phyloP scores from a whole-genome alignment of 2,329 filamentous ascomycete genomes.

The Trichoderma cornu-damae region DNA sequence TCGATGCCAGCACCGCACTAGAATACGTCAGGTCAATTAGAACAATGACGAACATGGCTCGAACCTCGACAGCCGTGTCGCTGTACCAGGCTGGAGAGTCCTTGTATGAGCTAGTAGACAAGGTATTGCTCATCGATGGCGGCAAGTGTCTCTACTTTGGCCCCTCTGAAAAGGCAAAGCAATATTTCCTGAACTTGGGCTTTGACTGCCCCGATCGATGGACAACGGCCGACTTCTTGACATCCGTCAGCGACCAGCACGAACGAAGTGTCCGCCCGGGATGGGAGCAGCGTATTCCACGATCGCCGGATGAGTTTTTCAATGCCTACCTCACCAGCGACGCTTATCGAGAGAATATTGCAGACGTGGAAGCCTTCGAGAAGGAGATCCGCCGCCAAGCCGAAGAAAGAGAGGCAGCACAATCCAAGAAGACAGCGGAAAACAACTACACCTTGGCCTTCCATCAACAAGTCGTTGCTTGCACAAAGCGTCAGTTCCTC shows the following conservation, averaged over 20 bases:
- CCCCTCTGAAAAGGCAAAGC: constrained; percentile 54
- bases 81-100: constrained; percentile 65
- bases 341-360: constrained; percentile 54
- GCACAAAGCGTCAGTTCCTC: constrained; percentile 73
- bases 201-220: constrained; percentile 66
- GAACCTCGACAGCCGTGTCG: constrained; percentile 65
- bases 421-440: constrained; percentile 62
- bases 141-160: constrained; percentile 72
- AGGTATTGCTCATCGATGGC: constrained; percentile 68
- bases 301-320: constrained; percentile 62
- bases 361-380: constrained; percentile 59
- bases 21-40: constrained; percentile 63
- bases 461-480: constrained; percentile 62
- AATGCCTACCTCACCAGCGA: constrained; percentile 60
- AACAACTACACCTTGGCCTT: constrained; percentile 75
- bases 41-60: constrained; percentile 64
- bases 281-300: constrained; percentile 61
- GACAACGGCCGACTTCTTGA: constrained; percentile 72
- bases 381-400: constrained; percentile 52
- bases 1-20: constrained; percentile 67
- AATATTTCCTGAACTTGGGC: constrained; percentile 66
- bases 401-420: constrained; percentile 47
- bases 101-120: constrained; percentile 65
- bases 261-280: constrained; percentile 64
- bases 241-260: constrained; percentile 68